Evolutionary conservation across 1,284 basidiomycete genomes (phyloP).

Genomic region (Mycena sp.): DNA sequence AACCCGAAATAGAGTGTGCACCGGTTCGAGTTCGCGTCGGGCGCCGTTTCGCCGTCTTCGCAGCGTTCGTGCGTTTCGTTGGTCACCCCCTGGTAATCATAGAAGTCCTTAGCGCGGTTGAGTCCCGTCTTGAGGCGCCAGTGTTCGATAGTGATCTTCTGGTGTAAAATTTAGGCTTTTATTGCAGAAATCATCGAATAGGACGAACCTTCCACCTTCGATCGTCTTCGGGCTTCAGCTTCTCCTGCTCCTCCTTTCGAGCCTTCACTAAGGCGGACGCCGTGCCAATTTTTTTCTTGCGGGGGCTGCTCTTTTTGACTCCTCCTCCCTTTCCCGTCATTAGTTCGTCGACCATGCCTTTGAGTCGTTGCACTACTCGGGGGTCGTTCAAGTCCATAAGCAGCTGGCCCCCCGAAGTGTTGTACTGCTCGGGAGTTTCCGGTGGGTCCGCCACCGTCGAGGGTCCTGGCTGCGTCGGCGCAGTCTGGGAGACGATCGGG

Average conservation of each 20-base stretch:
- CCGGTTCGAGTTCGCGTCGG: not conserved
- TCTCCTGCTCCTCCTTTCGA: not conserved
- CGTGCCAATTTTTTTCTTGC: not conserved
- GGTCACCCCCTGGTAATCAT: not conserved
- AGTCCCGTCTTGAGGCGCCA: not conserved
- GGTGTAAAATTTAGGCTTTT: not conserved
- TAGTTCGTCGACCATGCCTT: not conserved
- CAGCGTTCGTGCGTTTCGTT: no score
- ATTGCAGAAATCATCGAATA: not conserved
- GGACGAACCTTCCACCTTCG: not conserved
- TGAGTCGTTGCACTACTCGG: not conserved
- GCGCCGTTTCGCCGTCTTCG: not conserved
- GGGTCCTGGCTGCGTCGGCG: not conserved
- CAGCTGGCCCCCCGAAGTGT: not conserved
- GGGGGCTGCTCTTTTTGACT: not conserved
- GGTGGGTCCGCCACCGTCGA: no score
- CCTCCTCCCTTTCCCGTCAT: not conserved
- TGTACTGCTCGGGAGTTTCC: not conserved
- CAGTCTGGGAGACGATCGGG: not conserved
- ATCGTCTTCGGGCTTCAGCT: not conserved
- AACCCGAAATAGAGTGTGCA: not conserved
- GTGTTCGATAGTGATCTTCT: not conserved
- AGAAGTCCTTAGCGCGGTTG: not conserved
- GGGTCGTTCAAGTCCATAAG: not conserved
- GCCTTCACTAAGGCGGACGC: not conserved